Base-by-base conservation (phyloP, 176 grass and related monocot species). In the Microstegium vimineum region DNA sequence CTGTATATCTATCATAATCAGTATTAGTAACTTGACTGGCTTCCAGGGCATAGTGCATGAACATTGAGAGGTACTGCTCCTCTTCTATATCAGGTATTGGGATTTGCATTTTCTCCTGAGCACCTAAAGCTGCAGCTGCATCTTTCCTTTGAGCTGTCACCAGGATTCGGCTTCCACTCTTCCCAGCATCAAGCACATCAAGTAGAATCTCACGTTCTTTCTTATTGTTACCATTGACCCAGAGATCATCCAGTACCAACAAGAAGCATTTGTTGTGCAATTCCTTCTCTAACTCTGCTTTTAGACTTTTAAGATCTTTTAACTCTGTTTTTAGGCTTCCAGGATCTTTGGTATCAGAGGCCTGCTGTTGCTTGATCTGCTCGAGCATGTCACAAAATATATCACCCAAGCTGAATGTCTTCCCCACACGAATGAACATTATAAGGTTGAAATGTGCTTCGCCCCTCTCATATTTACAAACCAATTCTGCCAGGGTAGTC, bases 211-310 rank as follows among this genome's bases (percentile, higher is more conserved):
- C 9, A 14, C 14, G 64, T 52, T 75, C 31, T 2, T 61, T 23
- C 23, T 61, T 0, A n/a, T 80, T 62, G 8, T 15, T 56, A 9
- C 32, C 10, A 22, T 71, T 22, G 5, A 66, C 71, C 71, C 76
- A 85, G 5, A 91, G 18, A 71, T 91, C 89, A 85, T 87, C 89
- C 38, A 91, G 13, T 32, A 90, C 89, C 28, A 90, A 66, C 60
- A 90, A 66, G 61, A 91, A 73, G 5, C 62, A 8, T 33, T 63
- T 74, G 10, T 6, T n/a, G n/a, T n/a, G n/a, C n/a, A n/a, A n/a
- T n/a, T n/a, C n/a, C n/a, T n/a, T n/a, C n/a, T n/a, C n/a, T n/a
- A n/a, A n/a, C n/a, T n/a, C n/a, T n/a, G n/a, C n/a, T n/a, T n/a
- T n/a, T n/a, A n/a, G n/a, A n/a, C 23, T 36, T 4, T 40, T 37